Percentiles rank a stretch among this genome's conserved stretches.
phyloP scores from a whole-genome alignment of 495 filamentous ascomycete species.

The Poronia punctata region DNA sequence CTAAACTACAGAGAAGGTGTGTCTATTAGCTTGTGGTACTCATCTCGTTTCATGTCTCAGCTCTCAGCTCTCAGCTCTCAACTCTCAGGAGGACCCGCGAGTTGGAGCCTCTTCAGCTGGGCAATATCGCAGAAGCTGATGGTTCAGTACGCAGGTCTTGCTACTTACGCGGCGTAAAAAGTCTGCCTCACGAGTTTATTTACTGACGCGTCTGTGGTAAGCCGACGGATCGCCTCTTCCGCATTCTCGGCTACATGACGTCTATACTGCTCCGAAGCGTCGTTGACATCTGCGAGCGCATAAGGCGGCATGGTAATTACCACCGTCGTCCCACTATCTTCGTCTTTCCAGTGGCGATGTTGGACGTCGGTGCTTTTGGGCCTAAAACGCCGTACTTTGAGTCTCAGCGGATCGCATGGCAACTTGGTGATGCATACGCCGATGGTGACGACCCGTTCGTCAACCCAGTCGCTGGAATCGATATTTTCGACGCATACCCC shows the following conservation, averaged over 20 bases:
- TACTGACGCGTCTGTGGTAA: conserved; percentile 5
- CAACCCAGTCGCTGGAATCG: conserved; percentile 16
- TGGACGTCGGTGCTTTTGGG: conserved; percentile 24
- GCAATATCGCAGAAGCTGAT: no score
- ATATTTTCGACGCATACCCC: conserved; percentile 33
- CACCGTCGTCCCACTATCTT: conserved; percentile 9
- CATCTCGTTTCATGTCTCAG: no score
- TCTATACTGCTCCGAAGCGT: conserved; percentile 24
- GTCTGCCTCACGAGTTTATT: conserved; percentile 14
- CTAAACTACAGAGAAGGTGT: background rate
- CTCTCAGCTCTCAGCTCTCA: no score
- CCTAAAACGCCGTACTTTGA: conserved; percentile 28
- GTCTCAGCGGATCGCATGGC: conserved; percentile 17
- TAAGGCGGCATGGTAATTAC: conserved; percentile 23
- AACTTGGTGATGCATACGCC: conserved; percentile 26
- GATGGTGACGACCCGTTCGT: conserved; percentile 18
- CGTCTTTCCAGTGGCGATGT: conserved; percentile 23
- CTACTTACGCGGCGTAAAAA: conserved; percentile 9
- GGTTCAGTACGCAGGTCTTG: no score
- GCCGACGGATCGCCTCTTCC: conserved; percentile 12
- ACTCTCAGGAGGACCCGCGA: no score
- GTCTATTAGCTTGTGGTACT: no score
- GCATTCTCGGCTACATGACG: conserved; percentile 26
- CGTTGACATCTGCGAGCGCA: conserved; percentile 28
- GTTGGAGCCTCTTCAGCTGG: no score